Conservation (phyloP, 2,329 filamentous ascomycete species). For the Botrytis sinoallii region DNA sequence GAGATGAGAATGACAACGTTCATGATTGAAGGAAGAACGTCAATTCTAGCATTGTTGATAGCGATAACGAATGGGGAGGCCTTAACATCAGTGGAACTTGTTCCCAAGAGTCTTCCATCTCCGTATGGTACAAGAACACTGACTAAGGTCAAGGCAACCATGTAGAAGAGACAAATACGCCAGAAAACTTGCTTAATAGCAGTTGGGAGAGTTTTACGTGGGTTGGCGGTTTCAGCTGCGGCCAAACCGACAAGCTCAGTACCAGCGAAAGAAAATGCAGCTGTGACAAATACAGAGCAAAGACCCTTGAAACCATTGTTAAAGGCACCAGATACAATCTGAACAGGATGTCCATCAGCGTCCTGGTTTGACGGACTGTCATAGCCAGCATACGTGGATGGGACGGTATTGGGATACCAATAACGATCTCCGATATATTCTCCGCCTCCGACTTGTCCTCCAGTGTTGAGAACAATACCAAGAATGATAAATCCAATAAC, state of each 20-base stretch:
- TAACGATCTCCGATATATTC: conserved; percentile 60
- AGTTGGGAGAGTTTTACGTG: conserved; percentile 47
- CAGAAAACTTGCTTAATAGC: conserved; percentile 55
- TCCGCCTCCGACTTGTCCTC: conserved; percentile 48
- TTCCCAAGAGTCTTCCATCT: conserved; percentile 42
- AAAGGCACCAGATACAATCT: conserved; percentile 39
- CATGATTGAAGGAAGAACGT: conserved; percentile 54
- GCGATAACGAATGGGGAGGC: conserved; percentile 58
- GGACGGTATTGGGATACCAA: conserved; percentile 52
- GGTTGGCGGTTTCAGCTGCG: conserved; percentile 50
- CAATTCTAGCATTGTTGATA: conserved; percentile 50
- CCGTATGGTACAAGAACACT: conserved; percentile 48
- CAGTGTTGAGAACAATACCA: conserved; percentile 57
- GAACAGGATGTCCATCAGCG: conserved; percentile 11
- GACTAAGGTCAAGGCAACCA: conserved; percentile 50
- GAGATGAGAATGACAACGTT: conserved; percentile 58
- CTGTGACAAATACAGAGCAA: conserved; percentile 50
- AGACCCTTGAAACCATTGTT: conserved; percentile 51
- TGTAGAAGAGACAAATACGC: conserved; percentile 52
- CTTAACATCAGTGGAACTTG: conserved; percentile 37
- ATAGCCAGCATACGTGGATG: conserved; percentile 41
- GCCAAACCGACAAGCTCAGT: conserved; percentile 53
- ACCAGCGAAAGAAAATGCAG: conserved; percentile 51
- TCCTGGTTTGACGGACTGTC: conserved; percentile 27
- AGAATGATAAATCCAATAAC: conserved; percentile 64